Conservation (phyloP, 2,329 filamentous ascomycete genomes). For the Phialemonium atrogriseum region DNA sequence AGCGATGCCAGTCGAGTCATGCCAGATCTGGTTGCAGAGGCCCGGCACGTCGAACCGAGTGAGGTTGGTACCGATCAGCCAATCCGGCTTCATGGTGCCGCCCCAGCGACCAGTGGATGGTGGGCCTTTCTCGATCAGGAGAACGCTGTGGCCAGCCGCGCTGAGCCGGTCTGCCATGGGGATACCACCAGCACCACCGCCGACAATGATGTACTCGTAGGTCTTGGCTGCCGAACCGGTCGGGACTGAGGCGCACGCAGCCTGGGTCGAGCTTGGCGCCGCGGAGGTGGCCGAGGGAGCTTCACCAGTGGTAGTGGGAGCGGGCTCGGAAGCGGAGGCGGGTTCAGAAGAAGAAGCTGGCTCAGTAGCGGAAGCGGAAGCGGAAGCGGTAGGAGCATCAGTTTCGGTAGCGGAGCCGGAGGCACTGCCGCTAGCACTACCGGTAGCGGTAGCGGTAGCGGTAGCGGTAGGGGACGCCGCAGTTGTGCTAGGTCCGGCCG, state of each 20-base stretch:
- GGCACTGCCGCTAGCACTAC: slow-evolving; percentile 8
- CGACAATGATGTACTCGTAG: slow-evolving; percentile 58
- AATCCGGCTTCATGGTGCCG: slow-evolving; percentile 50
- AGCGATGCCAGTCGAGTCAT: slow-evolving; percentile 52
- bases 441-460: slow-evolving; percentile 26
- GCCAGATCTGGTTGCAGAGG: slow-evolving; percentile 63
- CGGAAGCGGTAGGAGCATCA: slow-evolving; percentile 5
- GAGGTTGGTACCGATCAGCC: slow-evolving; percentile 53
- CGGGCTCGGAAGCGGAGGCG: slow-evolving; percentile 4
- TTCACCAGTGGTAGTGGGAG: slow-evolving; percentile 4
- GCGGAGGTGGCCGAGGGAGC: slow-evolving; percentile 19
- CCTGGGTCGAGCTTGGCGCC: slow-evolving; percentile 14
- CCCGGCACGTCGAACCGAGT: slow-evolving; percentile 66
- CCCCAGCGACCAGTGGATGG: slow-evolving; percentile 58
- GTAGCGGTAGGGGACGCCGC: background rate
- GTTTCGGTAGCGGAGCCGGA: background rate
- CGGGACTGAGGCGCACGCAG: background rate
- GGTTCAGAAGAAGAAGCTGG: background rate
- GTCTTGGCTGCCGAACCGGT: slow-evolving; percentile 14
- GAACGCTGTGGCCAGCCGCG: slow-evolving; percentile 54
- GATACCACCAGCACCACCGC: slow-evolving; percentile 54
- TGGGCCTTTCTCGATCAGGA: slow-evolving; percentile 54
- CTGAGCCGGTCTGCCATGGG: slow-evolving; percentile 54
- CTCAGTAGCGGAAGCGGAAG: slow-evolving; percentile 7
- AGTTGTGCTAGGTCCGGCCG: background rate